Conservation (phyloP, 306 rosid genomes). For the Corylus avellana region DNA sequence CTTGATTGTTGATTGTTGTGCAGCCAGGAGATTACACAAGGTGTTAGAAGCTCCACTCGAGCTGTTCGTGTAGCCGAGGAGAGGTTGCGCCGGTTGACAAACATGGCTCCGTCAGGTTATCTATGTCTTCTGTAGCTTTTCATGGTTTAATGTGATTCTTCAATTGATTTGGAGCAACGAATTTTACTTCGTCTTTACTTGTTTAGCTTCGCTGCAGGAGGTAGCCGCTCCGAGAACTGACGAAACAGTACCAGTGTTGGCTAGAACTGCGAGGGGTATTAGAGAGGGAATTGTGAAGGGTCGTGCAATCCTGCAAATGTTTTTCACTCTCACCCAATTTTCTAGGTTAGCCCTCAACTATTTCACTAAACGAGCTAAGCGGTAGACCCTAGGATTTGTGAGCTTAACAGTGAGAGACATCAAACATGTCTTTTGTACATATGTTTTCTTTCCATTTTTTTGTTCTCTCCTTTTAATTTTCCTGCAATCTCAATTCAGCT, state of each 20-base stretch:
- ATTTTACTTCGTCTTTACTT: slow-evolving; percentile 53
- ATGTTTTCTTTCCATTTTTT: background rate
- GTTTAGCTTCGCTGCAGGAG: slow-evolving; percentile 72
- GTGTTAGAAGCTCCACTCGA: slow-evolving; percentile 83
- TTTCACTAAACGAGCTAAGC: slow-evolving; percentile 42
- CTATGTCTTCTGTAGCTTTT: slow-evolving; percentile 7
- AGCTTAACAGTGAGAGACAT: slow-evolving; percentile 28
- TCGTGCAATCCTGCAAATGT: slow-evolving; percentile 63
- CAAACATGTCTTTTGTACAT: slow-evolving; percentile 18
- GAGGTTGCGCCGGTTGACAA: slow-evolving; percentile 61
- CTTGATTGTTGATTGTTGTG: slow-evolving; percentile 24
- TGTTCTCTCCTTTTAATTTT: background rate
- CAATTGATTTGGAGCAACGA: slow-evolving; percentile 30
- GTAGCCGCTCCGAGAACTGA: slow-evolving; percentile 36
- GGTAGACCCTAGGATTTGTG: slow-evolving; percentile 10
- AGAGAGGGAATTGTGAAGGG: slow-evolving; percentile 74
- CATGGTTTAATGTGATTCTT: slow-evolving; percentile 3
- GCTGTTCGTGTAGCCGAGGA: slow-evolving; percentile 73
- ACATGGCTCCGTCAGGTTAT: slow-evolving; percentile 71
- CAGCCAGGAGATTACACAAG: slow-evolving; percentile 84
- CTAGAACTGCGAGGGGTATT: slow-evolving; percentile 57
- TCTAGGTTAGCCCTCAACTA: slow-evolving; percentile 60
- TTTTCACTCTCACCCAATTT: slow-evolving; percentile 54
- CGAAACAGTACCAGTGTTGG: slow-evolving; percentile 52
- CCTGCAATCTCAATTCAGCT: background rate